Percentiles rank a stretch among this genome's conserved stretches.
Evolutionary conservation across 306 rosid genomes (phyloP).

Genomic region (Vigna unguiculata): DNA sequence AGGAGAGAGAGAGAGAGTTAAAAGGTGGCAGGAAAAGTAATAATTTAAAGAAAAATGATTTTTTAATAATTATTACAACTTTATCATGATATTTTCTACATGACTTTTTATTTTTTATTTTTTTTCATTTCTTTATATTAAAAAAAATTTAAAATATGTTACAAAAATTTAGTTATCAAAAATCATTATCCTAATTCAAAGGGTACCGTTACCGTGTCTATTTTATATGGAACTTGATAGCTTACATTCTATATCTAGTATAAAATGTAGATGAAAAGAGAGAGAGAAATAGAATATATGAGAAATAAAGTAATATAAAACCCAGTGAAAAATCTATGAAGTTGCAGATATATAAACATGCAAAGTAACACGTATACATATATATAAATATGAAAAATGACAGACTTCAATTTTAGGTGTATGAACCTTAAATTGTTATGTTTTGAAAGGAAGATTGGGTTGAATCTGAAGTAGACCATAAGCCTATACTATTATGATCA

Average conservation of each 20-base stretch:
- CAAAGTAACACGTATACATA: background rate
- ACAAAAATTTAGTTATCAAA: too few species aligned
- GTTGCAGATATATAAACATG: background rate
- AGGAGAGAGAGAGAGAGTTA: background rate
- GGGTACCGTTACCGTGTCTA: background rate
- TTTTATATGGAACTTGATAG: background rate
- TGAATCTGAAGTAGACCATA: background rate
- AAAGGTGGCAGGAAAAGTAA: background rate
- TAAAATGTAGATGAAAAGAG: background rate
- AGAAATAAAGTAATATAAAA: background rate
- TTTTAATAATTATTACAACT: too few species aligned
- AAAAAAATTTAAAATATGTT: too few species aligned
- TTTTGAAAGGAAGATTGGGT: slow-evolving; percentile 25
- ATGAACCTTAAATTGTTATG: background rate
- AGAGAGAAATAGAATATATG: background rate
- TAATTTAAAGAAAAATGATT: too few species aligned
- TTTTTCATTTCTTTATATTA: too few species aligned
- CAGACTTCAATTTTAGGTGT: slow-evolving; percentile 7
- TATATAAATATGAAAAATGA: background rate
- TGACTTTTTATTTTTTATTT: too few species aligned
- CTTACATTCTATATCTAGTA: background rate
- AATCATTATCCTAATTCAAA: too few species aligned
- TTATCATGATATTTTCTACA: too few species aligned
- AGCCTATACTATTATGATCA: background rate
- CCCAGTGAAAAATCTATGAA: background rate